A percentile compares a stretch with the other conserved stretches of the same genome.
These are phyloP conservation scores for Fusarium irregulare DNA, from an alignment of 2,329 filamentous ascomycete genomes.

Conservation along the genomic window DNA sequence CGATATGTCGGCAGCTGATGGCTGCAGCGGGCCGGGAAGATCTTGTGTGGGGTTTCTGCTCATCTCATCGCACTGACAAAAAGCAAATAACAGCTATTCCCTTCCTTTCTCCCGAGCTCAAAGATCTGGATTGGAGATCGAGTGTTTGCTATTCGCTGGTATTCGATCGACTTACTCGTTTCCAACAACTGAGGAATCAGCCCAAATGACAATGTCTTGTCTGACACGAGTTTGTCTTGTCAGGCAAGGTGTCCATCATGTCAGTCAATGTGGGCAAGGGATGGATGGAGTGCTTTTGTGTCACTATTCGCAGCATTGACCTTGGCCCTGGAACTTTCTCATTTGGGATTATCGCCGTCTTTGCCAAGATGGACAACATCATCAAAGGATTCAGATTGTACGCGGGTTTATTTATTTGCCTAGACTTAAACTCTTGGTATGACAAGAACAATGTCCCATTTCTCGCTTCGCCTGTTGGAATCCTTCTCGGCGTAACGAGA, in stretches of 20 bases:
- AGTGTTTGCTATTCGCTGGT: not conserved
- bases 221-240: not conserved
- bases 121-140: not conserved
- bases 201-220: slow-evolving; percentile 4
- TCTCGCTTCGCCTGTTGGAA: not conserved
- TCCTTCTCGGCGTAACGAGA: not conserved
- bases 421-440: not conserved
- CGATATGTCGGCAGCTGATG: slow-evolving; percentile 27
- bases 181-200: slow-evolving; percentile 1
- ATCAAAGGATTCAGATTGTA: not conserved
- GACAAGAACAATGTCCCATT: not conserved
- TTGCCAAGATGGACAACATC: not conserved
- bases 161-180: not conserved
- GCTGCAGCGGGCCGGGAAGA: slow-evolving; percentile 34
- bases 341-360: not conserved
- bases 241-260: not conserved
- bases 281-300: too few relatives aligned
- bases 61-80: slow-evolving; percentile 21
- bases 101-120: slow-evolving; percentile 8
- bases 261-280: too few relatives aligned
- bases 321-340: not conserved
- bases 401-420: not conserved
- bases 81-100: slow-evolving; percentile 15
- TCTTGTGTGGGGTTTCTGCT: slow-evolving; percentile 35
- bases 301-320: slow-evolving; percentile 11